Percentiles rank a stretch among this genome's conserved stretches.
Evolutionary conservation across 805 yeast genomes (phyloP).

Genomic region (Pichia californica): DNA sequence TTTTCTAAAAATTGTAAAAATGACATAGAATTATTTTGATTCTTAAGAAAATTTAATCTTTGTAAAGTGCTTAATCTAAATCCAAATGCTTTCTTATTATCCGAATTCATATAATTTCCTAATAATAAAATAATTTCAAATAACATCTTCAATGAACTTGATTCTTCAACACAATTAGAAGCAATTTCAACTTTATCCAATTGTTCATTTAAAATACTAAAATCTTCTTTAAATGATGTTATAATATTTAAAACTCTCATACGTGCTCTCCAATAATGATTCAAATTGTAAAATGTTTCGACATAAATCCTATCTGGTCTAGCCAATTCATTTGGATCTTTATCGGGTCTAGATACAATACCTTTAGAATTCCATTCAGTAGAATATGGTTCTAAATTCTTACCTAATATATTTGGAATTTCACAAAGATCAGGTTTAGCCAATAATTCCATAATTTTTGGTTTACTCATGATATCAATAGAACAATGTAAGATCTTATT

Average conservation of each 20-base stretch:
- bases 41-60: conserved; percentile 84
- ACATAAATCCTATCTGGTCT: conserved; percentile 82
- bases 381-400: conserved; percentile 75
- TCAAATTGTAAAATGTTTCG: conserved; percentile 76
- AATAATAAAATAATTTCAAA: conserved; percentile 82
- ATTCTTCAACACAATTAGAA: conserved; percentile 54
- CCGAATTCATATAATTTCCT: conserved; percentile 95
- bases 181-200: conserved; percentile 70
- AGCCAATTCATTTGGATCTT: conserved; percentile 70
- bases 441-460: conserved; percentile 79
- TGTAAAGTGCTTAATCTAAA: conserved; percentile 88
- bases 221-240: conserved; percentile 71
- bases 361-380: conserved; percentile 53
- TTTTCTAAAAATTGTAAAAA: conserved; percentile 90
- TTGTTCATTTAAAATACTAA: conserved; percentile 61
- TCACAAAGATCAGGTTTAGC: conserved; percentile 70
- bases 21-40: conserved; percentile 78
- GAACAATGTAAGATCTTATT: conserved; percentile 71
- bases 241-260: conserved; percentile 73
- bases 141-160: conserved; percentile 62
- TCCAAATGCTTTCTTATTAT: conserved; percentile 88
- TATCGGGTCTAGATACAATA: conserved; percentile 42
- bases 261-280: conserved; percentile 88
- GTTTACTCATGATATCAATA: conserved; percentile 56
- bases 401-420: conserved; percentile 60